phyloP scores from a whole-genome alignment of 2,329 filamentous ascomycete genomes.

The Biscogniauxia marginata region DNA sequence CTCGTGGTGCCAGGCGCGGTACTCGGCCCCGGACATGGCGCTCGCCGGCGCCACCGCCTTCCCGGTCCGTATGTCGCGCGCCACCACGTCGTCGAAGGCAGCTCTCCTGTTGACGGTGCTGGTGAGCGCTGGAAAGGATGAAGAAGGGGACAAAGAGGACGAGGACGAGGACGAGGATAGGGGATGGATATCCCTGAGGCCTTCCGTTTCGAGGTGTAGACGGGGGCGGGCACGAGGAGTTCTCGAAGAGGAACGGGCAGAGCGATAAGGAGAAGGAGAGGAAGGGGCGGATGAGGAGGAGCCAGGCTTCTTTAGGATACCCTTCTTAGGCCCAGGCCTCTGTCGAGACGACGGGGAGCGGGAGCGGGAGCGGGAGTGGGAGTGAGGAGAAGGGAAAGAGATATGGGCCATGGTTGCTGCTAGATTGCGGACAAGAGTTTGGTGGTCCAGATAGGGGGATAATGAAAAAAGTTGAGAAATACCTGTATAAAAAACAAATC shows the following conservation, averaged over 20 bases:
- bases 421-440: not conserved
- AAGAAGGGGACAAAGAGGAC: no score
- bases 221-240: no score
- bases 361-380: not conserved
- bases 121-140: no score
- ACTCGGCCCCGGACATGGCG: slow-evolving; percentile 3
- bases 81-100: slow-evolving; percentile 3
- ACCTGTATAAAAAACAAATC: not conserved
- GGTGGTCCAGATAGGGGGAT: not conserved
- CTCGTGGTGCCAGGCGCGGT: no score
- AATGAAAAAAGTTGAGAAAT: not conserved
- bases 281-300: not conserved
- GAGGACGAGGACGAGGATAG: no score
- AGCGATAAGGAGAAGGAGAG: not conserved
- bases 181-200: no score
- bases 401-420: not conserved
- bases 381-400: slow-evolving; percentile 10
- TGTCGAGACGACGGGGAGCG: not conserved
- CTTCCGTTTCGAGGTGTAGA: no score
- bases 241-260: no score
- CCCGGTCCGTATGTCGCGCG: slow-evolving; percentile 6
- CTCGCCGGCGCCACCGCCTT: not conserved
- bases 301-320: not conserved
- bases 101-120: not conserved
- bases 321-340: not conserved